phyloP scores from a whole-genome alignment of 805 yeast genomes.

The Barnettozyma sp. region DNA sequence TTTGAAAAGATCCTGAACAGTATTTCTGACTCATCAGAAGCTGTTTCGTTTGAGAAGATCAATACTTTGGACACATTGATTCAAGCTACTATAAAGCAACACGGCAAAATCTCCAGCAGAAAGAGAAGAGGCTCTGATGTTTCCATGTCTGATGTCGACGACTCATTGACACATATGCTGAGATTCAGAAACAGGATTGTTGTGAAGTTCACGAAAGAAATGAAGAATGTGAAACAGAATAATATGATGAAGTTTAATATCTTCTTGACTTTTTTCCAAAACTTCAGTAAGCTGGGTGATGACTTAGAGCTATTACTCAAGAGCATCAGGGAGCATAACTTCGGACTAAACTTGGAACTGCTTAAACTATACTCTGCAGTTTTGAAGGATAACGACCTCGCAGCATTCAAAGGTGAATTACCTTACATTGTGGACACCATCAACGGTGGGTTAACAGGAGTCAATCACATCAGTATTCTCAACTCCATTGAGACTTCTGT shows the following conservation, averaged over 20 bases:
- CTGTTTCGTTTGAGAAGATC: conserved; percentile 46
- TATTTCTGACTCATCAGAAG: conserved; percentile 38
- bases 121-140: conserved; percentile 33
- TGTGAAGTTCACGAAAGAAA: conserved; percentile 21
- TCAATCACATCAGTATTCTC: conserved; percentile 29
- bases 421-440: conserved; percentile 24
- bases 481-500: conserved; percentile 29
- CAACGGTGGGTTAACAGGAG: conserved; percentile 27
- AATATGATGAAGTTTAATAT: conserved; percentile 20
- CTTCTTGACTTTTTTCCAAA: conserved; percentile 23
- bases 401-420: conserved; percentile 27
- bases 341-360: conserved; percentile 27
- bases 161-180: conserved; percentile 19
- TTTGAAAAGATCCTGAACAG: conserved; percentile 30
- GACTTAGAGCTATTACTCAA: conserved; percentile 19
- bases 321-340: conserved; percentile 21
- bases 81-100: conserved; percentile 18
- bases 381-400: conserved; percentile 27
- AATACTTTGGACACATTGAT: conserved; percentile 38
- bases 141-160: conserved; percentile 30
- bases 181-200: conserved; percentile 19
- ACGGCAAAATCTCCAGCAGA: conserved; percentile 21
- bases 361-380: conserved; percentile 32
- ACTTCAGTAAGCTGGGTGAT: conserved; percentile 17
- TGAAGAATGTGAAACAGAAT: conserved; percentile 23